A percentile compares a stretch with the other conserved stretches of the same genome.
These are phyloP conservation scores for Sodiomyces alkalinus DNA, from an alignment of 2,329 filamentous ascomycete species.

Conservation along the genomic window DNA sequence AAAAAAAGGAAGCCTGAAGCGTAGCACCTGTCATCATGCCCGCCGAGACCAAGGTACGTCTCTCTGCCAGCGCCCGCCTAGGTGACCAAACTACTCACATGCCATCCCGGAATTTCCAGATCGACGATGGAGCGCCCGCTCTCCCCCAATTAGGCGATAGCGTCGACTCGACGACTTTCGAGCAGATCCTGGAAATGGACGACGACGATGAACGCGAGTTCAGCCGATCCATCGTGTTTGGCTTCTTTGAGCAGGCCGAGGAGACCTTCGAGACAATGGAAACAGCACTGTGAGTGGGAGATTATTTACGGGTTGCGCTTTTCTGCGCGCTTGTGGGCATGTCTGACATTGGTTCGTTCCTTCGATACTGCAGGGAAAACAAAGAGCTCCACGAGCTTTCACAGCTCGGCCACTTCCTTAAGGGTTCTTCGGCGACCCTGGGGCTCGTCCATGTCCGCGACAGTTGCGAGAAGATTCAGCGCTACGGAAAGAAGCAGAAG, in stretches of 20 bases:
- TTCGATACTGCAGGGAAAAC: slow-evolving; percentile 34
- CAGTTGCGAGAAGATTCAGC: slow-evolving; percentile 91
- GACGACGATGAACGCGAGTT: slow-evolving; percentile 79
- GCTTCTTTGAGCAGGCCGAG: slow-evolving; percentile 86
- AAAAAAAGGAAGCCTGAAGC: no score
- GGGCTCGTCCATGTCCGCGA: slow-evolving; percentile 85
- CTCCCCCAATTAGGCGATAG: slow-evolving; percentile 60
- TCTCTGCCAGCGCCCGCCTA: no score
- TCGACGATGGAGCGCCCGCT: no score
- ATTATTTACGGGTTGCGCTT: no score
- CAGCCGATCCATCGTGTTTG: slow-evolving; percentile 73
- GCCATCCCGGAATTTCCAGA: no score
- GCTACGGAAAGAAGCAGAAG: slow-evolving; percentile 73
- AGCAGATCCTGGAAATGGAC: slow-evolving; percentile 97
- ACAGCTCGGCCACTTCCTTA: slow-evolving; percentile 83
- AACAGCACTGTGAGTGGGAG: slow-evolving; percentile 63
- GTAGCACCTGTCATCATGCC: no score
- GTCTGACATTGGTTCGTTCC: slow-evolving; percentile 2
- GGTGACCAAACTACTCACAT: no score
- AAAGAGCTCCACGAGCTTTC: slow-evolving; percentile 64
- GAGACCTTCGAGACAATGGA: slow-evolving; percentile 81
- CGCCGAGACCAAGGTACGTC: no score
- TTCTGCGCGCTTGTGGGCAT: no score
- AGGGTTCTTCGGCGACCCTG: slow-evolving; percentile 89
- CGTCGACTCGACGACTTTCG: slow-evolving; percentile 70